These are phyloP conservation scores for Clohesyomyces aquaticus DNA, from an alignment of 495 filamentous ascomycete genomes.

Conservation along the genomic window DNA sequence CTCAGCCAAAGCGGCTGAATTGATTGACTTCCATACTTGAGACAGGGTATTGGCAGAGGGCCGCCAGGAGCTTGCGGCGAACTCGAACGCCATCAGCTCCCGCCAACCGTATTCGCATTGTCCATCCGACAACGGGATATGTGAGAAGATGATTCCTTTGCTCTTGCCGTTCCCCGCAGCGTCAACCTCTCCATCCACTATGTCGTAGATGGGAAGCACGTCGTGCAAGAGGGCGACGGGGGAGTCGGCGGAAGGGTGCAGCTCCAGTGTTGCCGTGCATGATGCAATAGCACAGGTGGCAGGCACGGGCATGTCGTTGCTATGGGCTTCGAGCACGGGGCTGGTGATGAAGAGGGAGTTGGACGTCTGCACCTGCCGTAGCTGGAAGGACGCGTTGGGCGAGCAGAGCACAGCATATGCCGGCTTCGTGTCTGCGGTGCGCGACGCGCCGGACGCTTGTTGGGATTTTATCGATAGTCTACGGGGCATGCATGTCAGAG, in stretches of 20 bases:
- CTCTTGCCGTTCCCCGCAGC: constrained; percentile 33
- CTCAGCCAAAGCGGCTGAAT: constrained; percentile 30
- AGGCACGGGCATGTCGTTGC: constrained; percentile 44
- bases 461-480: constrained; percentile 71
- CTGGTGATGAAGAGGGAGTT: constrained; percentile 77
- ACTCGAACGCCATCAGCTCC: constrained; percentile 48
- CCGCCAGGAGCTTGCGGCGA: constrained; percentile 39
- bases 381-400: constrained; percentile 68
- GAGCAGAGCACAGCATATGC: constrained; percentile 77
- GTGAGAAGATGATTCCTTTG: constrained; percentile 43
- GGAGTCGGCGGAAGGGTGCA: constrained; percentile 36
- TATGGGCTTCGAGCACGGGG: constrained; percentile 46
- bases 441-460: constrained; percentile 41
- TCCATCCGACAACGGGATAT: constrained; percentile 47
- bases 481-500: constrained; percentile 15
- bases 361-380: constrained; percentile 89
- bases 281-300: constrained; percentile 67
- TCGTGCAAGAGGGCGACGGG: constrained; percentile 41
- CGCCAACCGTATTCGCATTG: constrained; percentile 47
- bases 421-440: constrained; percentile 44
- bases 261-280: constrained; percentile 73
- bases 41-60: constrained; percentile 40
- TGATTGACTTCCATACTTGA: constrained; percentile 45
- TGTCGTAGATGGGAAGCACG: constrained; percentile 42
- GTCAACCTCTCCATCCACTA: constrained; percentile 30